These are phyloP conservation scores for Plantago coronopus DNA, from an alignment of 305 asterid genomes.

Conservation along the genomic window DNA sequence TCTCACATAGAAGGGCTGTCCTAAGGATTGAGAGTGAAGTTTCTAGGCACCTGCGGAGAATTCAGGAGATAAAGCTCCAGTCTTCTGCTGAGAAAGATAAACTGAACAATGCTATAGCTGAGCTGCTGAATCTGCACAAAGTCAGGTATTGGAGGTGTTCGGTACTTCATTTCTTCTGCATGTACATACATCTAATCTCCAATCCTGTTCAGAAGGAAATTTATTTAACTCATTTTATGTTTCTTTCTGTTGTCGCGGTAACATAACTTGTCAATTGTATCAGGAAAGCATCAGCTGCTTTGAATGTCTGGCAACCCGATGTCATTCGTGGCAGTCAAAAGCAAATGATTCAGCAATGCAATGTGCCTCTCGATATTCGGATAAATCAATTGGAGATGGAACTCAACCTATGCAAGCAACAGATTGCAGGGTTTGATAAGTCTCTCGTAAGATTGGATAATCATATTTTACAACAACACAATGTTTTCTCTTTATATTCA, in stretches of 20 bases:
- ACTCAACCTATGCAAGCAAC: slow-evolving; percentile 78
- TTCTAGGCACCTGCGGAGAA: slow-evolving; percentile 46
- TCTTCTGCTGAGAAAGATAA: slow-evolving; percentile 48
- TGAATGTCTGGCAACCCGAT: slow-evolving; percentile 95
- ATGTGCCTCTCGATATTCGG: slow-evolving; percentile 57
- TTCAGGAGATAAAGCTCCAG: slow-evolving; percentile 41
- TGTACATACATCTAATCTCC: too few species aligned
- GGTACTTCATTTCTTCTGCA: too few species aligned
- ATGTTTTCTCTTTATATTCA: background rate
- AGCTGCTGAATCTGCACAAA: slow-evolving; percentile 45
- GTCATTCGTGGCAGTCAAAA: slow-evolving; percentile 62
- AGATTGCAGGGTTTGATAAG: slow-evolving; percentile 50
- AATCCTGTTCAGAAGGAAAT: too few species aligned
- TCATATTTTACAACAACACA: background rate
- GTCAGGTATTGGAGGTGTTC: slow-evolving; percentile 36
- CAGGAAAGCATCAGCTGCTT: slow-evolving; percentile 77
- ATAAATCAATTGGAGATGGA: slow-evolving; percentile 77
- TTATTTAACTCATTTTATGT: background rate
- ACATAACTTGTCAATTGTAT: slow-evolving; percentile 11
- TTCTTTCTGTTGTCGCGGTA: too few species aligned
- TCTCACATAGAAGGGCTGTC: slow-evolving; percentile 60
- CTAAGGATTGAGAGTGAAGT: slow-evolving; percentile 72
- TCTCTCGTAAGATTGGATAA: slow-evolving; percentile 52
- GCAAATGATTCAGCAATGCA: slow-evolving; percentile 62
- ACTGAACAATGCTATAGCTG: slow-evolving; percentile 42